phyloP scores from a whole-genome alignment of 768 basidiomycete genomes.

The Suillus spraguei region DNA sequence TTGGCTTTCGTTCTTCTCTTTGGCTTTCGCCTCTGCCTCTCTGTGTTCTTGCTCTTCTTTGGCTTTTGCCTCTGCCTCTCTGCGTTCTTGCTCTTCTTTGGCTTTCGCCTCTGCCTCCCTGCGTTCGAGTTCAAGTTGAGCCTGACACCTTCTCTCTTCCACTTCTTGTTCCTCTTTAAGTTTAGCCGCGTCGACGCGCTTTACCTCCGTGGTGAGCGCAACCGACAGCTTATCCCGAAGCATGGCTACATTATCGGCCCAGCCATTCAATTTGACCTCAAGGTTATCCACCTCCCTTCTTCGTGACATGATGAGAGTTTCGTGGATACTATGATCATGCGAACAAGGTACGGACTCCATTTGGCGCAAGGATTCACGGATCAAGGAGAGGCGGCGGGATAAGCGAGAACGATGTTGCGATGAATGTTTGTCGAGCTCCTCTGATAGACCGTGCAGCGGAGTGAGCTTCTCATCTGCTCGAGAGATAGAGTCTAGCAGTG shows the following conservation, averaged over 20 bases:
- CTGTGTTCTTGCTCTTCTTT: constrained; percentile 14
- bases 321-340: constrained; percentile 47
- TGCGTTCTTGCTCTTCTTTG: constrained; percentile 7
- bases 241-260: constrained; percentile 41
- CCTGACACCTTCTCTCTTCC: constrained; percentile 22
- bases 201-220: constrained; percentile 42
- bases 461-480: constrained; percentile 33
- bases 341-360: constrained; percentile 54
- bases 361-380: constrained; percentile 54
- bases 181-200: constrained; percentile 43
- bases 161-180: constrained; percentile 29
- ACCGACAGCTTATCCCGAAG: constrained; percentile 42
- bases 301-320: constrained; percentile 51
- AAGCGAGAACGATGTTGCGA: constrained; percentile 39
- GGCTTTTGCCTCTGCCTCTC: constrained; percentile 31
- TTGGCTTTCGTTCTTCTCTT: constrained; percentile 16
- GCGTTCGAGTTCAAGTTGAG: constrained; percentile 18
- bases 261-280: constrained; percentile 49
- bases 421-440: constrained; percentile 38
- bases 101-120: constrained; percentile 18
- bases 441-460: constrained; percentile 39
- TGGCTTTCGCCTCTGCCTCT: constrained; percentile 29
- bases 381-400: constrained; percentile 50
- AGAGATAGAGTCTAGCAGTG: constrained; percentile 32
- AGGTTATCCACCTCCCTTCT: constrained; percentile 52